Base-by-base conservation (phyloP, 2,329 filamentous ascomycete genomes). In the Cladophialophora yegresii region DNA sequence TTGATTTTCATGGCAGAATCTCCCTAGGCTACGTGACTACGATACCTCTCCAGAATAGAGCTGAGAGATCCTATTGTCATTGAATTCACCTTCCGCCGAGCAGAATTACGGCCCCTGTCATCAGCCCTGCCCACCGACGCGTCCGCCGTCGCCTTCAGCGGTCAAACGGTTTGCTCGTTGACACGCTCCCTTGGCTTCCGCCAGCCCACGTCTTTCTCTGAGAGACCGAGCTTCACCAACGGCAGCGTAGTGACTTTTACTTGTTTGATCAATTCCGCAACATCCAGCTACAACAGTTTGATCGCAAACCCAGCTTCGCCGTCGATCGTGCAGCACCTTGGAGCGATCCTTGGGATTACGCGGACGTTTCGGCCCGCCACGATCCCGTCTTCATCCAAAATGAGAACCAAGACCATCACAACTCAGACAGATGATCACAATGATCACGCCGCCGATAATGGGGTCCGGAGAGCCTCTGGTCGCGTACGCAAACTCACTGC, bases 401-500 rank as follows among this genome's bases (percentile, higher is more conserved):
- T 66, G 61, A 58, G 30, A 26, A 20, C 64, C 45, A 62, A 56
- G 53, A 36, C 33, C 45, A 63, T 36, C 57, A 51, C 20, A 40
- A 20, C 23, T 20, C 23, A 6, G 33, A 57, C 3, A 5, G 22
- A 56, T 22, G 49, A 40, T 20, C 16, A 32, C 7, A 54, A 40
- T n/a, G 7, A 40, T 20, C 26, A 47, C 20, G 23, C 47, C 26
- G 22, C 8, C 43, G 45, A 60, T 16, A 20, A 23, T 45, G 59
- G 43, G 1, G 22, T 8, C 50, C 63, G 63, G 32, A 60, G 65
- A 53, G 40, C 63, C 28, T 67, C 65, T 47, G 63, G 63, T 13
- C 67, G 67, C 13, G 32, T 64, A 8, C 57, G 67, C 36, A 69
- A 69, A 43, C 67, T 55, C 22, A 69, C 65, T 12, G 67, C 61